phyloP scores from a whole-genome alignment of 176 grass and related monocot genomes.

The Dendrocalamus sinicus region DNA sequence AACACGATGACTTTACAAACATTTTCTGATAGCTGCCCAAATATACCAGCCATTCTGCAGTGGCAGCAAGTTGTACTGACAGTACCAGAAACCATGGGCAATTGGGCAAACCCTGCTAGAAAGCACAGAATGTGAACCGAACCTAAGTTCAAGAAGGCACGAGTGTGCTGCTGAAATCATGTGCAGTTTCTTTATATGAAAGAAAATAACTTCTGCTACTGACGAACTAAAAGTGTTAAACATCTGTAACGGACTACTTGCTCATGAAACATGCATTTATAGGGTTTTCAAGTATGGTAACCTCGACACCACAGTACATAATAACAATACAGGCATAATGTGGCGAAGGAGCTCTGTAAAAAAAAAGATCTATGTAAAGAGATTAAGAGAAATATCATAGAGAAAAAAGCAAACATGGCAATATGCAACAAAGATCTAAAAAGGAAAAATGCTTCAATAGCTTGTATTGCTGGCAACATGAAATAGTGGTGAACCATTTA shows the following conservation, averaged over 20 bases:
- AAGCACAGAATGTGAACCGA: slow-evolving; percentile 36
- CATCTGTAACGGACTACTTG: background rate
- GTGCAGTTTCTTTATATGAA: slow-evolving; percentile 36
- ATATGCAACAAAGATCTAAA: slow-evolving; percentile 20
- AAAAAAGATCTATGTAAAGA: background rate
- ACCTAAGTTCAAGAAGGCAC: slow-evolving; percentile 10
- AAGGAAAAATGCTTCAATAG: slow-evolving; percentile 12
- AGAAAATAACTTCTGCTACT: slow-evolving; percentile 33
- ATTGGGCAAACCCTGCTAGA: slow-evolving; percentile 38
- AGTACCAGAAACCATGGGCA: slow-evolving; percentile 34
- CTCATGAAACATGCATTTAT: slow-evolving; percentile 29
- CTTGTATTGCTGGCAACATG: slow-evolving; percentile 23
- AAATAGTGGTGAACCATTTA: slow-evolving; percentile 16
- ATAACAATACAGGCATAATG: background rate
- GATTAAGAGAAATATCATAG: background rate
- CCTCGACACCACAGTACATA: slow-evolving; percentile 31
- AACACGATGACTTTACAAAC: slow-evolving; percentile 39
- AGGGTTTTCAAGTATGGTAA: slow-evolving; percentile 20
- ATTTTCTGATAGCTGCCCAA: slow-evolving; percentile 29
- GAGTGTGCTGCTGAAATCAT: slow-evolving; percentile 32
- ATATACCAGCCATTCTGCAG: slow-evolving; percentile 36
- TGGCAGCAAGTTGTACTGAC: slow-evolving; percentile 21
- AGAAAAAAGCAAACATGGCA: slow-evolving; percentile 7
- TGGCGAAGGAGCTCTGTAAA: slow-evolving; percentile 9
- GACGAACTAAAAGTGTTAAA: slow-evolving; percentile 33